Conservation (phyloP, 345 rosid genomes). For the Pugionium cornutum region DNA sequence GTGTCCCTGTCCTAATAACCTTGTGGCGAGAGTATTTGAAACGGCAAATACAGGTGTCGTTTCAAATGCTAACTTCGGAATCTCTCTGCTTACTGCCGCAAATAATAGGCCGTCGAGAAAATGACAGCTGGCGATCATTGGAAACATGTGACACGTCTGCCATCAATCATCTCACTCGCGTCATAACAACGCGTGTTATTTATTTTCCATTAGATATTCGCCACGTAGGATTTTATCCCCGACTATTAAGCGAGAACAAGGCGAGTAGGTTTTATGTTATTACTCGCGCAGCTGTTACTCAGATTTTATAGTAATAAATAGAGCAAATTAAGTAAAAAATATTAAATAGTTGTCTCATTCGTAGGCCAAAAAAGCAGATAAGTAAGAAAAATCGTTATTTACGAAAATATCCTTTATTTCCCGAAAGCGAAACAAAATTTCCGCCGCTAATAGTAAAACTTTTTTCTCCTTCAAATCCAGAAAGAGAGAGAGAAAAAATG, state of each 20-base stretch:
- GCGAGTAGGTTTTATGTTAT: background rate
- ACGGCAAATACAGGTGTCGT: conserved; percentile 12
- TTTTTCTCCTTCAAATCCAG: conserved; percentile 19
- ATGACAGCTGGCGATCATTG: conserved; percentile 31
- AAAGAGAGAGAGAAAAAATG: background rate
- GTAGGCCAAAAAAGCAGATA: conserved; percentile 15
- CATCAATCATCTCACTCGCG: background rate
- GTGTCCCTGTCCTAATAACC: background rate
- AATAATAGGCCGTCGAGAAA: conserved; percentile 20
- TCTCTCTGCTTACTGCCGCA: conserved; percentile 5
- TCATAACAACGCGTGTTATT: fast-evolving
- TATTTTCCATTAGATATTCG: background rate
- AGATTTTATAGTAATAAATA: too few relatives aligned
- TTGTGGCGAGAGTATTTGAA: background rate
- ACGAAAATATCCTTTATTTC: conserved; percentile 24
- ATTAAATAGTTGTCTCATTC: conserved; percentile 22
- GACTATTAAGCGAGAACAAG: too few relatives aligned
- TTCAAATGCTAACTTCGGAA: background rate
- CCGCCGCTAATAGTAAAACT: conserved; percentile 22
- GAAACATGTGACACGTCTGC: conserved; percentile 19
- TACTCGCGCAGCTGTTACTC: conserved; percentile 1
- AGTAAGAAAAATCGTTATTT: conserved; percentile 1
- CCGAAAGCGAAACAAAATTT: background rate
- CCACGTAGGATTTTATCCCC: conserved; percentile 12
- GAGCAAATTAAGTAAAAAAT: conserved; percentile 1